Evolutionary conservation across 2,329 filamentous ascomycete species (phyloP), one percentile per base, ranked within the genome.

Genomic region (Cercospora brassicicola): DNA sequence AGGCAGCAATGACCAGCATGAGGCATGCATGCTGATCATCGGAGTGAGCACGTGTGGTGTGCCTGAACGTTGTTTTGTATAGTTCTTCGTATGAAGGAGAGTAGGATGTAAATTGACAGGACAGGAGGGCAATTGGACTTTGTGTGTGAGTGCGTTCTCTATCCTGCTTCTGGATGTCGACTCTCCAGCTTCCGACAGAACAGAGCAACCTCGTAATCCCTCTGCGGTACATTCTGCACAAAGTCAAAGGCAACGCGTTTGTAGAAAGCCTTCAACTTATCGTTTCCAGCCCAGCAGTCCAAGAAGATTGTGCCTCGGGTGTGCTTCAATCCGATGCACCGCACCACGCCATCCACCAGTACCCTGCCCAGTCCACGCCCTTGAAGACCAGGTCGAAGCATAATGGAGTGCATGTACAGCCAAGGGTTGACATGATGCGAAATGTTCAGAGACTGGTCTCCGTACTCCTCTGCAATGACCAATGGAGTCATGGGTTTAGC

Each of bases 251-350:
- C 63, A 23, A 33, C 20, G 15, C 59, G 42, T 7, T 23, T 53
- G 39, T 69, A 69, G 45, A 71, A 71, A 5, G 26, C 62, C 28
- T 64, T 57, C n/a, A 68, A 51, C 48, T 66, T 67, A 7, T 59
- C 18, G 13, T 69, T 69, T 7, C 67, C 69, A 48, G 67, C 69
- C 62, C 65, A 69, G 36, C 69, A 69, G 30, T 67, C 63, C 13
- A 69, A 53, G 23, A 68, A 62, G 11, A 69, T 57, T 4, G 62
- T 69, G 10, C 69, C 69, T 10, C n/a, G 15, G 4, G 20, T 36
- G 28, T 48, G 42, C n/a, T 36, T 51, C 51, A 61, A 3, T 10
- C 51, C 36, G 5, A 68, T 39, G 18, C 20, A 42, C 13, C 51
- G 20, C 18, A 68, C 55, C 2, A 53, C 62, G 20, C 45, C 65